phyloP scores from a whole-genome alignment of 192 early-diverging fungal species.

The Umbelopsis ramanniana region DNA sequence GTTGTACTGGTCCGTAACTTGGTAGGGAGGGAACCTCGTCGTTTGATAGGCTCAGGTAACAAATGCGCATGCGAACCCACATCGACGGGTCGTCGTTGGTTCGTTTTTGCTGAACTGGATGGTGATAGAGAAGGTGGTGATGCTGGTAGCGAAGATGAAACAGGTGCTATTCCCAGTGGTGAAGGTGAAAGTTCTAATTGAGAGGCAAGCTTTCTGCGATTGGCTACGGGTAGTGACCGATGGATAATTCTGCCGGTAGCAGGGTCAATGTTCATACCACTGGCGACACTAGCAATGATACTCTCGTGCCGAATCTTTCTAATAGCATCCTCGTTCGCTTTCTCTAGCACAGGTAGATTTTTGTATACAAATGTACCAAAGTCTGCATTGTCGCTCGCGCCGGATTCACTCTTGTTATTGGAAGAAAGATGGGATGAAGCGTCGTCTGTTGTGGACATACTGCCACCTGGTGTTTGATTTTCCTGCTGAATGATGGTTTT shows the following conservation, averaged over 20 bases:
- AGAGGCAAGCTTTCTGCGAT: slow-evolving; percentile 30
- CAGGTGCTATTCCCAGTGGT: not conserved
- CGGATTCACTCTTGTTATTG: slow-evolving; percentile 1
- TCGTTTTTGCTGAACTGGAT: slow-evolving; percentile 1
- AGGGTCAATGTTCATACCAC: slow-evolving; percentile 7
- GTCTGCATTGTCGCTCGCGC: slow-evolving; percentile 46
- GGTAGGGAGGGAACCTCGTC: slow-evolving; percentile 12
- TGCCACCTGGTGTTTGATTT: slow-evolving; percentile 13
- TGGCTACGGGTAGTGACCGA: slow-evolving; percentile 46
- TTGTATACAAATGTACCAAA: slow-evolving; percentile 95
- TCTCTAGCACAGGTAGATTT: slow-evolving; percentile 85
- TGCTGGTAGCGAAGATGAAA: not conserved
- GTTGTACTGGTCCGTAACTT: slow-evolving; percentile 8
- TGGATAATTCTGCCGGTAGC: slow-evolving; percentile 30
- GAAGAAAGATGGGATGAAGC: slow-evolving; percentile 31
- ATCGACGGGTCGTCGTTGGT: not conserved
- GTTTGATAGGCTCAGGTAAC: not conserved
- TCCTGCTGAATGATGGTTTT: slow-evolving; percentile 31
- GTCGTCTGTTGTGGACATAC: slow-evolving; percentile 28
- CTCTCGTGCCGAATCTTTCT: slow-evolving; percentile 75
- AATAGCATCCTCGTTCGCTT: slow-evolving; percentile 88
- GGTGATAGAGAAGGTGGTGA: slow-evolving; percentile 2
- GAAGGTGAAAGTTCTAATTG: slow-evolving; percentile 7
- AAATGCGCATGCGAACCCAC: not conserved
- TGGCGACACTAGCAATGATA: slow-evolving; percentile 38